These are phyloP conservation scores for Saccharomyces hybrid DNA, from an alignment of 1,139 yeast species.

Conservation along the genomic window DNA sequence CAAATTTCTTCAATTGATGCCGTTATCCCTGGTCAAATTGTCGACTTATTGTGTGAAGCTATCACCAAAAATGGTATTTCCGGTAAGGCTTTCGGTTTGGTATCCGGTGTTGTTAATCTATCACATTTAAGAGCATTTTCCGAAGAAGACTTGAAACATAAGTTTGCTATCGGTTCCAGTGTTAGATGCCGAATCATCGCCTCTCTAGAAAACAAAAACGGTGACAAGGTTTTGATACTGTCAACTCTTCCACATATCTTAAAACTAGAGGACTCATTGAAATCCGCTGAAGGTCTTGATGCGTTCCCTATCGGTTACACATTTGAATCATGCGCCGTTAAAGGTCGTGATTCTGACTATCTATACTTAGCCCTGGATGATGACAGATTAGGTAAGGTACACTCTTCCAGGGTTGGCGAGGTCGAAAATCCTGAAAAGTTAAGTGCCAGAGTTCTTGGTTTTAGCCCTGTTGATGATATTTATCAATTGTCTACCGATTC, in stretches of 20 bases:
- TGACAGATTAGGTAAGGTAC: slow-evolving; percentile 57
- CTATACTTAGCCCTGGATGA: slow-evolving; percentile 53
- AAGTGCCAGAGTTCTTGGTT: slow-evolving; percentile 71
- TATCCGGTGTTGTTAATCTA: slow-evolving; percentile 62
- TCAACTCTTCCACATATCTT: slow-evolving; percentile 57
- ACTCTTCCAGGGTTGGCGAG: slow-evolving; percentile 58
- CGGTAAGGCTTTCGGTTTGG: slow-evolving; percentile 62
- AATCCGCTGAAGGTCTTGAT: slow-evolving; percentile 36
- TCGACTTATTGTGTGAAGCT: slow-evolving; percentile 64
- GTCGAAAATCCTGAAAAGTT: slow-evolving; percentile 42
- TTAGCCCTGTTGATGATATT: slow-evolving; percentile 55
- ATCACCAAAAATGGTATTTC: slow-evolving; percentile 53
- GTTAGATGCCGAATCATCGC: slow-evolving; percentile 67
- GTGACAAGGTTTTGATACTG: slow-evolving; percentile 52
- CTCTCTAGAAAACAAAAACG: slow-evolving; percentile 44
- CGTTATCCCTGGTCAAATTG: slow-evolving; percentile 74
- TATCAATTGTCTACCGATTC: slow-evolving; percentile 66
- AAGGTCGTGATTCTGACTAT: slow-evolving; percentile 50
- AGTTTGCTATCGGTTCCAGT: slow-evolving; percentile 57
- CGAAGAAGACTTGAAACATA: slow-evolving; percentile 48
- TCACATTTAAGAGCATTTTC: slow-evolving; percentile 54
- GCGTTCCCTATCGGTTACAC: slow-evolving; percentile 75
- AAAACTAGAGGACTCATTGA: slow-evolving; percentile 21
- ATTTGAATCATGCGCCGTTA: slow-evolving; percentile 53
- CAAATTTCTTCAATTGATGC: slow-evolving; percentile 68